A percentile compares a stretch with the other conserved stretches of the same genome.
phyloP scores from a whole-genome alignment of 2,329 filamentous ascomycete genomes.

The Mycosphaerelloides madeirae region DNA sequence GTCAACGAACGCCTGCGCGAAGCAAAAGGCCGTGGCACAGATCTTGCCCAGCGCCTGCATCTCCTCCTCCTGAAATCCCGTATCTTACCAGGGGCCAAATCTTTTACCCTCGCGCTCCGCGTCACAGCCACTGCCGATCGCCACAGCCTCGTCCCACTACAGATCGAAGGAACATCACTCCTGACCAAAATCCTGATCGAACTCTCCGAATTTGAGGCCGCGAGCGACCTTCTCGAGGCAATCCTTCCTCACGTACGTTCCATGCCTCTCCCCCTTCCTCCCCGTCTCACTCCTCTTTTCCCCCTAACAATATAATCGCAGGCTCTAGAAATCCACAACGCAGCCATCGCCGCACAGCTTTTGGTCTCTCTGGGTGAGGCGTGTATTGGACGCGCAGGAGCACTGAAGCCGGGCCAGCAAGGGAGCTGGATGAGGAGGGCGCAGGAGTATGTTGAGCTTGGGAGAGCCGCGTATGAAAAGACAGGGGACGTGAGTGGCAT shows the following conservation, averaged over 20 bases:
- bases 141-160: constrained; percentile 60
- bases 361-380: constrained; percentile 72
- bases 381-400: constrained; percentile 70
- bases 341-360: constrained; percentile 58
- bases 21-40: constrained; percentile 41
- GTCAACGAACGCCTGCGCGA: constrained; percentile 50
- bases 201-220: constrained; percentile 65
- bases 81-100: constrained; percentile 64
- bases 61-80: constrained; percentile 69
- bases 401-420: no score
- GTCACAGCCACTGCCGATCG: constrained; percentile 70
- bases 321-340: constrained; percentile 62
- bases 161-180: constrained; percentile 68
- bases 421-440: constrained; percentile 20
- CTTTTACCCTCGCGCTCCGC: constrained; percentile 70
- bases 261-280: not conserved
- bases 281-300: no score
- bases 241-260: constrained; percentile 63
- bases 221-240: constrained; percentile 59
- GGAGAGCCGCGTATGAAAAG: constrained; percentile 52
- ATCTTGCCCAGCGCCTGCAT: constrained; percentile 64
- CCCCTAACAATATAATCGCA: constrained; percentile 51
- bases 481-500: constrained; percentile 66
- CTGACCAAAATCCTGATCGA: constrained; percentile 65
- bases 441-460: constrained; percentile 26